These are phyloP conservation scores for Monilinia polystroma DNA, from an alignment of 2,329 filamentous ascomycete genomes.

Conservation along the genomic window DNA sequence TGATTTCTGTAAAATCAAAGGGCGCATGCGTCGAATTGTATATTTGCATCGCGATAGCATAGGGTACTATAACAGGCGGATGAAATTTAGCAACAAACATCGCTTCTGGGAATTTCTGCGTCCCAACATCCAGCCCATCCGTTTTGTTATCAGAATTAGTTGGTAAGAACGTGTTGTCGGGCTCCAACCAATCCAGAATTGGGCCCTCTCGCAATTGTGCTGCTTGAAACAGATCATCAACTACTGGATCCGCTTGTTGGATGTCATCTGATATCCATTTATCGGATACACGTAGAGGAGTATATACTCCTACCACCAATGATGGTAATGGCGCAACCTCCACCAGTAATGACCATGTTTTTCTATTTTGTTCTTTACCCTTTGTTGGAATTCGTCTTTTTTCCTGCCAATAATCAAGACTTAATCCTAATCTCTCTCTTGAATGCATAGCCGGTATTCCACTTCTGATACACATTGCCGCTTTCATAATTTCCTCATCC, in stretches of 20 bases:
- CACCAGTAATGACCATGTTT: constrained; percentile 66
- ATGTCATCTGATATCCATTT: constrained; percentile 70
- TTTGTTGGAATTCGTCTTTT: constrained; percentile 48
- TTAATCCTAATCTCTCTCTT: constrained; percentile 64
- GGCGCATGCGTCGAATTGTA: constrained; percentile 58
- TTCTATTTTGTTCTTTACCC: constrained; percentile 40
- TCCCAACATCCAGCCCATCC: constrained; percentile 55
- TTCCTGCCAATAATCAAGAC: constrained; percentile 76
- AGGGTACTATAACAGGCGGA: constrained; percentile 70
- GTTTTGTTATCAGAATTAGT: constrained; percentile 45
- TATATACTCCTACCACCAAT: constrained; percentile 43
- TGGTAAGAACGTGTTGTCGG: constrained; percentile 61
- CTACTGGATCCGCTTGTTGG: constrained; percentile 54
- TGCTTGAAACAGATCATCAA: constrained; percentile 44
- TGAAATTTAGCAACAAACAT: constrained; percentile 74
- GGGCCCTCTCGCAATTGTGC: constrained; percentile 38
- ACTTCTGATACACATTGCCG: constrained; percentile 62
- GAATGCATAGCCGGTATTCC: constrained; percentile 71
- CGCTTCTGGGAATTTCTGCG: constrained; percentile 64
- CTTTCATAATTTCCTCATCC: constrained; percentile 42
- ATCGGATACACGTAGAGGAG: constrained; percentile 68
- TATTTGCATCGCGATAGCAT: constrained; percentile 61
- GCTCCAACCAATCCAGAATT: constrained; percentile 70
- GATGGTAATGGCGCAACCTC: constrained; percentile 56
- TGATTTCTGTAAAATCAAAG: constrained; percentile 54